Percentiles rank a stretch among this genome's conserved stretches.
phyloP scores from a whole-genome alignment of 83 land plant species.

The Picea abies region DNA sequence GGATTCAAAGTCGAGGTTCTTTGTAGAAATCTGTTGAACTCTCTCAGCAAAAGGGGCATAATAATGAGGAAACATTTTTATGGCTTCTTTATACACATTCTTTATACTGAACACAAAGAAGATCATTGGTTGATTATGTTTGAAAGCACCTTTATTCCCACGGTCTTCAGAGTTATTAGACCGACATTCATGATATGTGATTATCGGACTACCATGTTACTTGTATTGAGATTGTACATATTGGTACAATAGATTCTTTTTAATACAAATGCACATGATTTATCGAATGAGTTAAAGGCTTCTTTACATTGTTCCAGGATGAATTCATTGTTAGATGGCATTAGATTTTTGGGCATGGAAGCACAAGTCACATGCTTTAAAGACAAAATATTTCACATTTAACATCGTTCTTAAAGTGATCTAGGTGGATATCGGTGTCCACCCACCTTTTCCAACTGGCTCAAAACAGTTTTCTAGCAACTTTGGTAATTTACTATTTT shows the following conservation, averaged over 20 bases:
- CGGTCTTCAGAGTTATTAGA: slow-evolving; percentile 1
- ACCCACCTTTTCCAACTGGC: too few species aligned
- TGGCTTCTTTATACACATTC: slow-evolving; percentile 18
- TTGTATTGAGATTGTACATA: background rate
- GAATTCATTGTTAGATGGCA: background rate
- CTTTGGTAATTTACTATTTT: too few species aligned
- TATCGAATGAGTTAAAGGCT: slow-evolving; percentile 1
- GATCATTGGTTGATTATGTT: slow-evolving; percentile 27
- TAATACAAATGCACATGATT: background rate
- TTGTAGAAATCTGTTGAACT: background rate
- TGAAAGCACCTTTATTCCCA: slow-evolving; percentile 1
- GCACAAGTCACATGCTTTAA: background rate
- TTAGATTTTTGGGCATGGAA: background rate
- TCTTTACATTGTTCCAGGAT: slow-evolving; percentile 15
- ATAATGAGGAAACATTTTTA: background rate
- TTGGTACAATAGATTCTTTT: slow-evolving; percentile 14
- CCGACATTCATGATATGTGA: background rate
- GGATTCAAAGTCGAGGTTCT: background rate
- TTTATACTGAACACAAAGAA: slow-evolving; percentile 71
- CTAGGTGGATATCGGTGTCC: background rate
- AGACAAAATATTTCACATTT: slow-evolving; percentile 10
- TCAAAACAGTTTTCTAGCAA: too few species aligned
- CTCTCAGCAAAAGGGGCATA: background rate
- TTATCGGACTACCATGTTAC: background rate
- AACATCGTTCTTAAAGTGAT: background rate